phyloP scores from a whole-genome alignment of 257 asterid genomes.

The Forsythia suspensa region DNA sequence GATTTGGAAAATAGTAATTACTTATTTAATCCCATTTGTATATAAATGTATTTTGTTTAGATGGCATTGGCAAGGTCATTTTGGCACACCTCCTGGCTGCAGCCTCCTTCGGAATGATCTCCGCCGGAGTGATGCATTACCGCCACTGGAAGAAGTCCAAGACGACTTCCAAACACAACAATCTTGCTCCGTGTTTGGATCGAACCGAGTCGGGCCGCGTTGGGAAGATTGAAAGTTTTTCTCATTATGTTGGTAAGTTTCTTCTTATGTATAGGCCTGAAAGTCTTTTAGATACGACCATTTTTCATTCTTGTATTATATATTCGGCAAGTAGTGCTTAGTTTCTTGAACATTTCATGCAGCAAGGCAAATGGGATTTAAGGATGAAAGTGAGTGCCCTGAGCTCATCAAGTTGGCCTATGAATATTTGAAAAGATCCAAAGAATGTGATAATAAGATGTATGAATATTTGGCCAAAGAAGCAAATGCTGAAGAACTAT shows the following conservation, averaged over 20 bases:
- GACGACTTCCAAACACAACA: slow-evolving; percentile 20
- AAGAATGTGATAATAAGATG: slow-evolving; percentile 56
- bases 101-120: slow-evolving; percentile 48
- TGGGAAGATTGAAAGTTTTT: slow-evolving; percentile 61
- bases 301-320: no score
- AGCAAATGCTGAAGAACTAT: slow-evolving; percentile 47
- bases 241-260: slow-evolving; percentile 68
- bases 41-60: slow-evolving; percentile 2
- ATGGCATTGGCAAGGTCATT: slow-evolving; percentile 30
- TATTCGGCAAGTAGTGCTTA: no score
- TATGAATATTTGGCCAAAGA: slow-evolving; percentile 59
- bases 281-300: no score
- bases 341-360: not conserved
- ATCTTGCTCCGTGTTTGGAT: slow-evolving; percentile 62
- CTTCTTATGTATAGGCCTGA: not conserved
- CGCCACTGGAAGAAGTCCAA: slow-evolving; percentile 40
- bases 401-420: slow-evolving; percentile 48
- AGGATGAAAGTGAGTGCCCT: slow-evolving; percentile 71
- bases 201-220: slow-evolving; percentile 18
- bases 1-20: no score
- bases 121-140: slow-evolving; percentile 54
- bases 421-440: slow-evolving; percentile 67
- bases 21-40: not conserved
- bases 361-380: slow-evolving; percentile 85
- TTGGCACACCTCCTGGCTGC: slow-evolving; percentile 52